Base-by-base conservation (phyloP, 2,329 filamentous ascomycete species). In the Alternaria sp. region DNA sequence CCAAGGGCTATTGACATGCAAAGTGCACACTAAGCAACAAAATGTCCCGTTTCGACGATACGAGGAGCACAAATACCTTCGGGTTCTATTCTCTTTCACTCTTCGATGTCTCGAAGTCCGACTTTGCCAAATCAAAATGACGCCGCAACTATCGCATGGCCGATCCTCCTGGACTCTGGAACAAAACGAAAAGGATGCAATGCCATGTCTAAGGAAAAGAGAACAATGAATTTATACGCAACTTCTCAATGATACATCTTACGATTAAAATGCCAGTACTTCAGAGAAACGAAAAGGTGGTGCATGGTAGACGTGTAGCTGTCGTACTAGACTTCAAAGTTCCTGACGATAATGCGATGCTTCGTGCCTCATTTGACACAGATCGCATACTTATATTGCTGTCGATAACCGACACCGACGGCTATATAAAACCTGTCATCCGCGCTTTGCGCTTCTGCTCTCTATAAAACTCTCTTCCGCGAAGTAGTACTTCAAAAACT, bases 61-160 rank as follows among this genome's bases (percentile, higher is more conserved):
- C 32, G 15, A 36, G 7, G 0, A n/a, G 2, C 32, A 9, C 1
- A n/a, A 2, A 36, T 1, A n/a, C 8, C 4, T 36, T 9, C 0
- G 7, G 15, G 8, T 36, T 5, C 15, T 36, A 4, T 36, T 3
- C 15, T n/a, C 15, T n/a, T 4, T n/a, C 32, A 1, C 2, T 36
- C n/a, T 9, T 36, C 7, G 7, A n/a, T n/a, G 15, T 36, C 15
- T n/a, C 32, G 32, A 10, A 2, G 32, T 15, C 32, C 32, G 32
- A 4, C 32, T 36, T 9, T 4, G 32, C 4, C n/a, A 10, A 2
- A 36, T 36, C 15, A 36, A 36, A 36, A 36, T 0, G 4, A 36
- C 15, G 4, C 32, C 0, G 2, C 1, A n/a, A 2, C 32, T 1
- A 36, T 36, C 1, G 3, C 32, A 36, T 36, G 32, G 32, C 32